Conservation (phyloP, 2,329 filamentous ascomycete species). For the Ceratocystis ficicola region DNA sequence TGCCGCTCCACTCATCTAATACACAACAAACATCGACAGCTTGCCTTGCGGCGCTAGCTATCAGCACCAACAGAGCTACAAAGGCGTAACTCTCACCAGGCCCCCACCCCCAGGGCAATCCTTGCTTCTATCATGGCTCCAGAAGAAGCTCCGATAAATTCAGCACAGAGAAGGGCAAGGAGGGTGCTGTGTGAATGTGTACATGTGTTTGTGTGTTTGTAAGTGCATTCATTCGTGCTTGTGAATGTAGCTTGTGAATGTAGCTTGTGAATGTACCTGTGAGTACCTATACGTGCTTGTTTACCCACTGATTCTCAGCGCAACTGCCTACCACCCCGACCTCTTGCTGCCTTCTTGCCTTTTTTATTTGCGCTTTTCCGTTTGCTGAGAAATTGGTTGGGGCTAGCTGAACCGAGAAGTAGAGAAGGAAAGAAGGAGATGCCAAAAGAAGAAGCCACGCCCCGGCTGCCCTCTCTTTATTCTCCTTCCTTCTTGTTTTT, state of each 20-base stretch:
- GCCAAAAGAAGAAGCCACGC: conserved; percentile 7
- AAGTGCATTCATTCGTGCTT: too few species aligned
- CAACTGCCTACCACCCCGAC: background rate
- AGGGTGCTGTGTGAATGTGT: too few species aligned
- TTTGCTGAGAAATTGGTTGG: too few species aligned
- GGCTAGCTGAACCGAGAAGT: too few species aligned
- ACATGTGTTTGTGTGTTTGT: too few species aligned
- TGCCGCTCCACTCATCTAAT: too few species aligned
- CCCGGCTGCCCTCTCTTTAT: conserved; percentile 10
- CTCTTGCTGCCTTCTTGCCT: background rate
- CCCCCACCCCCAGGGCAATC: background rate
- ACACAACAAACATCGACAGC: too few species aligned
- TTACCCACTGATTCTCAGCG: background rate
- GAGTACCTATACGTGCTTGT: background rate
- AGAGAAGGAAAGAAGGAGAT: too few species aligned
- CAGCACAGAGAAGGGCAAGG: too few species aligned
- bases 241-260: too few species aligned
- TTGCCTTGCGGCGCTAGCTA: background rate
- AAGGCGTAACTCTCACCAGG: background rate
- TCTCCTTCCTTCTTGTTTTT: conserved; percentile 7
- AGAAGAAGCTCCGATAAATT: too few species aligned
- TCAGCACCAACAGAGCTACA: conserved; percentile 19
- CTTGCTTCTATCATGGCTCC: background rate
- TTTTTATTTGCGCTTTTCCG: background rate
- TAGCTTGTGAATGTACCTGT: too few species aligned